These are phyloP conservation scores for Pecoramyces ruminantium DNA, from an alignment of 192 early-diverging fungal species.

Conservation along the genomic window DNA sequence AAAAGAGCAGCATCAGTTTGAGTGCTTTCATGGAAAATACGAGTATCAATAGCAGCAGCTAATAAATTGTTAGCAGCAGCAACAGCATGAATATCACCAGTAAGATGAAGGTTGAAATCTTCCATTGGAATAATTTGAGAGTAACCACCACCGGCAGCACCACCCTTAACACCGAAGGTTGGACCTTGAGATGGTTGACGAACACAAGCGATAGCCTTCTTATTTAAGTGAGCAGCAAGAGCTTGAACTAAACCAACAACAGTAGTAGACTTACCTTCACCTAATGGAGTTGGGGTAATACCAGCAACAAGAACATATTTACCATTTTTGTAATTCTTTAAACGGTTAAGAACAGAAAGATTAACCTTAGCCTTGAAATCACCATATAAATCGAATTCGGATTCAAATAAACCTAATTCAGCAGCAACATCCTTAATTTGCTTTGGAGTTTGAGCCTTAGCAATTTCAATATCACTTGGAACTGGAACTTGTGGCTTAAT, in stretches of 20 bases:
- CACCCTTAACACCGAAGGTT: constrained; percentile 98
- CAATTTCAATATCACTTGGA: constrained; percentile 91
- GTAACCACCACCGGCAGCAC: constrained; percentile 93
- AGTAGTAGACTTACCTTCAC: constrained; percentile 97
- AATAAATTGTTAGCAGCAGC: constrained; percentile 89
- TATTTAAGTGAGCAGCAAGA: constrained; percentile 79
- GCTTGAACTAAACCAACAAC: constrained; percentile 89
- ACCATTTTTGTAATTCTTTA: constrained; percentile 62
- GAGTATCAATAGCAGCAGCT: constrained; percentile 93
- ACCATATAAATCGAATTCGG: constrained; percentile 81
- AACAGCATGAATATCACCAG: constrained; percentile 97
- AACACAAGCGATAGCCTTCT: constrained; percentile 84
- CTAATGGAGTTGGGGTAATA: constrained; percentile 94
- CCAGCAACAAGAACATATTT: constrained; percentile 92
- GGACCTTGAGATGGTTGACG: constrained; percentile 98
- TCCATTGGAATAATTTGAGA: constrained; percentile 99
- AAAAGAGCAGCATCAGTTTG: constrained; percentile 55
- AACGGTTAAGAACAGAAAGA: constrained; percentile 63
- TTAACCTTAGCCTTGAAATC: constrained; percentile 76
- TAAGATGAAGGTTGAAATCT: constrained; percentile 96
- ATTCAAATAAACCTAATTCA: constrained; percentile 63
- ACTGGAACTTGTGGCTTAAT: constrained; percentile 60
- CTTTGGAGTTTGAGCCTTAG: constrained; percentile 74
- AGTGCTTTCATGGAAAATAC: constrained; percentile 93
- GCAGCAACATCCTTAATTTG: constrained; percentile 52